Evolutionary conservation across 805 yeast genomes (phyloP).

Genomic region (Candida michaelii): DNA sequence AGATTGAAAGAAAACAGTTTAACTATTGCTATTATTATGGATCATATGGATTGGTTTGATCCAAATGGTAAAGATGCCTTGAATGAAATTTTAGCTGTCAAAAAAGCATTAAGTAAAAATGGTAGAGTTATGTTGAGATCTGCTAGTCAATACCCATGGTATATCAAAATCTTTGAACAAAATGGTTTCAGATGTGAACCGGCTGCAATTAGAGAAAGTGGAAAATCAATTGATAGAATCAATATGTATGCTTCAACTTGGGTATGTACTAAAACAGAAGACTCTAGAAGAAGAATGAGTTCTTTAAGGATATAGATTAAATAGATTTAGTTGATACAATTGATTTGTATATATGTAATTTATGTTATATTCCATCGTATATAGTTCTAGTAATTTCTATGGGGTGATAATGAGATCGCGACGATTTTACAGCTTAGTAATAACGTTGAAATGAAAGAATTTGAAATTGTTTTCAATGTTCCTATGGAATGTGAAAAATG

Average conservation of each 20-base stretch:
- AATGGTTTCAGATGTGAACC: constrained; percentile 68
- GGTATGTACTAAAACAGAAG: constrained; percentile 61
- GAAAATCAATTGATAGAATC: constrained; percentile 70
- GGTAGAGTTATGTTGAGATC: constrained; percentile 79
- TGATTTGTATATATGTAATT: constrained; percentile 8
- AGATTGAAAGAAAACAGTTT: constrained; percentile 62
- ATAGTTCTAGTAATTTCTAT: too few relatives aligned
- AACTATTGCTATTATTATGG: constrained; percentile 82
- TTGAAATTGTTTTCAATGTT: constrained; percentile 78
- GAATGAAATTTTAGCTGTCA: constrained; percentile 63
- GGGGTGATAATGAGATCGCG: background rate
- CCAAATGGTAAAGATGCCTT: constrained; percentile 62
- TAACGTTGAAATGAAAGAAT: constrained; percentile 23
- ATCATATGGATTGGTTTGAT: constrained; percentile 91
- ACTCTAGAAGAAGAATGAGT: constrained; percentile 38
- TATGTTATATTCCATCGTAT: background rate
- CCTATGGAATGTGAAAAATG: constrained; percentile 80
- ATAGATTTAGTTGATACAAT: constrained; percentile 4
- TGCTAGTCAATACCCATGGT: constrained; percentile 77
- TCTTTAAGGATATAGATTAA: constrained; percentile 32
- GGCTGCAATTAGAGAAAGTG: constrained; percentile 65
- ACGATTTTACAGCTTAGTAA: background rate
- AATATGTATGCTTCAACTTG: constrained; percentile 90
- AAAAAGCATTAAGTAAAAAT: constrained; percentile 58
- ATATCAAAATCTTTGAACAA: constrained; percentile 63